phyloP scores from a whole-genome alignment of 2,329 filamentous ascomycete genomes.

The Alternaria arborescens region DNA sequence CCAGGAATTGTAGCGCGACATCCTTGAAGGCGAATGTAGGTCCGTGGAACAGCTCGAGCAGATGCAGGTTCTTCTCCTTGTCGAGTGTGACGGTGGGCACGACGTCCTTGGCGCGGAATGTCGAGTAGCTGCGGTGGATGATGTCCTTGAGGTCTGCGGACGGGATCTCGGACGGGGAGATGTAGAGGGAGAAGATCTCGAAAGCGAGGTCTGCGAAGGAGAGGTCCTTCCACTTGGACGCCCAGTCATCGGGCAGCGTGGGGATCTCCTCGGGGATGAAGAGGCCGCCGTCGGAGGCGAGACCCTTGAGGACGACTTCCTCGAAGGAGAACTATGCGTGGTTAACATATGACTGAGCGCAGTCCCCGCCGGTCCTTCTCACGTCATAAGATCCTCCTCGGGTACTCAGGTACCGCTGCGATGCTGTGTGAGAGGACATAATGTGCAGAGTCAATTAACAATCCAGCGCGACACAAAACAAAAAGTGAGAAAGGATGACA shows the following conservation, averaged over 20 bases:
- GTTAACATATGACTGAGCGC: conserved; percentile 24
- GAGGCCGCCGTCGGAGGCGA: conserved; percentile 85
- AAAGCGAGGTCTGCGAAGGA: conserved; percentile 84
- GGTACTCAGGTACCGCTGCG: conserved; percentile 70
- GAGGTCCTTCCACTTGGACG: conserved; percentile 76
- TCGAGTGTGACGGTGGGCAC: conserved; percentile 83
- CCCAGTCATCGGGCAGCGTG: conserved; percentile 67
- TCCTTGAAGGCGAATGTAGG: conserved; percentile 95
- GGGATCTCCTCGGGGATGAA: conserved; percentile 89
- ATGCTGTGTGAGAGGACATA: conserved; percentile 60
- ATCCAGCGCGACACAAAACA: conserved; percentile 11
- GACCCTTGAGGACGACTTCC: conserved; percentile 86
- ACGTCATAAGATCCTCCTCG: conserved; percentile 70
- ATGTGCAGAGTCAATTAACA: conserved; percentile 15
- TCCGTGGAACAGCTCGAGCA: conserved; percentile 95
- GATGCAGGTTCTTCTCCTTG: conserved; percentile 74
- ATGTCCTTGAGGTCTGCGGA: conserved; percentile 80
- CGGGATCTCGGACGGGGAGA: conserved; percentile 84
- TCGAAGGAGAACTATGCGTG: conserved; percentile 81
- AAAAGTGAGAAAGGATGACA: conserved; percentile 8
- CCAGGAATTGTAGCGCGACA: conserved; percentile 89
- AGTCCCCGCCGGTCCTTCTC: conserved; percentile 35
- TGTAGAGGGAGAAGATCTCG: conserved; percentile 86
- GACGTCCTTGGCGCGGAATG: conserved; percentile 81
- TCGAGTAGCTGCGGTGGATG: conserved; percentile 84